A percentile compares a stretch with the other conserved stretches of the same genome.
Conservation (phyloP, 176 grass and related monocot genomes). For the Poa annua region DNA sequence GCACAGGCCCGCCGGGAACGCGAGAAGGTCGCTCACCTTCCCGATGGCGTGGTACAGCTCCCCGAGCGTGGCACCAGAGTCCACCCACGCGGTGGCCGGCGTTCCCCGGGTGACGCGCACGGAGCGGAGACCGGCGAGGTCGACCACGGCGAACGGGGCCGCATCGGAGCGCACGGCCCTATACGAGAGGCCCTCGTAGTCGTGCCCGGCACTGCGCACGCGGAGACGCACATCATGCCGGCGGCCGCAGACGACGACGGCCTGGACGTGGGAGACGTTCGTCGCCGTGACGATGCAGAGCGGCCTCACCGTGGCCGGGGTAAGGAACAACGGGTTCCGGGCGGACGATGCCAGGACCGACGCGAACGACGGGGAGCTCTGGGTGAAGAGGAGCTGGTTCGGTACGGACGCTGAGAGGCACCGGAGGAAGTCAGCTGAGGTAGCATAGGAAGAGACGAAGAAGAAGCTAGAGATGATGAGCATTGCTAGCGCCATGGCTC, state of each 20-base stretch:
- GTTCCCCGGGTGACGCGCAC: background rate
- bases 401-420: background rate
- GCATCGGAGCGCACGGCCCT: background rate
- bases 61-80: constrained; percentile 1
- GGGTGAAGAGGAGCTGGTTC: background rate
- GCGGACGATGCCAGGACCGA: constrained; percentile 51
- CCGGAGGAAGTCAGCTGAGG: background rate
- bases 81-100: background rate
- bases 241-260: constrained; percentile 52
- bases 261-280: constrained; percentile 52
- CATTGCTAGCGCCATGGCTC: constrained; percentile 1
- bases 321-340: constrained; percentile 55
- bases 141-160: background rate
- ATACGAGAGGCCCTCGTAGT: background rate
- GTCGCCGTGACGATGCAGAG: constrained; percentile 50
- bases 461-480: background rate
- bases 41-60: background rate
- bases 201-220: constrained; percentile 72
- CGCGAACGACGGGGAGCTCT: constrained; percentile 42
- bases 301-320: constrained; percentile 38
- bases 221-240: constrained; percentile 42
- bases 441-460: background rate
- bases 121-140: background rate
- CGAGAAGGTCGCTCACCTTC: background rate
- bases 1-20: background rate